Evolutionary conservation across 345 rosid genomes (phyloP).

Genomic region (Pistacia integerrima): DNA sequence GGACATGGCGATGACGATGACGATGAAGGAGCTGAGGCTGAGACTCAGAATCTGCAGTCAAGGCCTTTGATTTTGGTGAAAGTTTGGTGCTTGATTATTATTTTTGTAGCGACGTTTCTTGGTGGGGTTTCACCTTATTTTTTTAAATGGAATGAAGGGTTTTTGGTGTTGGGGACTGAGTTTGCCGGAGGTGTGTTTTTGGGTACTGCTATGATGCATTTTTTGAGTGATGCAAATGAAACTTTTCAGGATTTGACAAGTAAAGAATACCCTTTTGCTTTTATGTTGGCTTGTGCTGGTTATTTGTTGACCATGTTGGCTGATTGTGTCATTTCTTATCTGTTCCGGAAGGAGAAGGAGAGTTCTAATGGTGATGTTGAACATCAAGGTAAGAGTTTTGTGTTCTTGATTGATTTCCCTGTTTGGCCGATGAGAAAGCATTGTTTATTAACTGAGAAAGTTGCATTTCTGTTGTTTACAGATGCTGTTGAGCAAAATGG

Average conservation of each 20-base stretch:
- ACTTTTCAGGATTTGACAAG: slow-evolving; percentile 59
- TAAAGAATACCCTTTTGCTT: slow-evolving; percentile 76
- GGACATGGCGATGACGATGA: slow-evolving; percentile 31
- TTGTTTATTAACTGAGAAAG: no score
- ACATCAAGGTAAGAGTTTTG: slow-evolving; percentile 47
- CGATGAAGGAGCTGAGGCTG: slow-evolving; percentile 26
- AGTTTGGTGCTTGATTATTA: slow-evolving; percentile 63
- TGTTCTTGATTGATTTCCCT: not conserved
- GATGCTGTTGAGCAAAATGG: slow-evolving; percentile 27
- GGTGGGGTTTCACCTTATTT: slow-evolving; percentile 81
- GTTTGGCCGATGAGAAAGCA: slow-evolving; percentile 4
- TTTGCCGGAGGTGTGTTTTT: slow-evolving; percentile 85
- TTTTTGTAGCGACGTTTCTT: slow-evolving; percentile 61
- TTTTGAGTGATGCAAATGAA: slow-evolving; percentile 72
- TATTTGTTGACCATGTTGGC: slow-evolving; percentile 76
- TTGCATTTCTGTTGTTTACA: slow-evolving; percentile 12
- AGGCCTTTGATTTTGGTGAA: slow-evolving; percentile 54
- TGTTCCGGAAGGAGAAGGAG: slow-evolving; percentile 39
- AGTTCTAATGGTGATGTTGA: slow-evolving; percentile 43
- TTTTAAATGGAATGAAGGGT: slow-evolving; percentile 78
- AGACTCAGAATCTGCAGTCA: slow-evolving; percentile 44
- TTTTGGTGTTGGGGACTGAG: slow-evolving; percentile 76
- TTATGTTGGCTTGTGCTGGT: slow-evolving; percentile 79
- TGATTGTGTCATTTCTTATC: slow-evolving; percentile 54
- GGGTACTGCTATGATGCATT: slow-evolving; percentile 90